phyloP scores from a whole-genome alignment of 129 eudicot genomes.

The Tanacetum coccineum region DNA sequence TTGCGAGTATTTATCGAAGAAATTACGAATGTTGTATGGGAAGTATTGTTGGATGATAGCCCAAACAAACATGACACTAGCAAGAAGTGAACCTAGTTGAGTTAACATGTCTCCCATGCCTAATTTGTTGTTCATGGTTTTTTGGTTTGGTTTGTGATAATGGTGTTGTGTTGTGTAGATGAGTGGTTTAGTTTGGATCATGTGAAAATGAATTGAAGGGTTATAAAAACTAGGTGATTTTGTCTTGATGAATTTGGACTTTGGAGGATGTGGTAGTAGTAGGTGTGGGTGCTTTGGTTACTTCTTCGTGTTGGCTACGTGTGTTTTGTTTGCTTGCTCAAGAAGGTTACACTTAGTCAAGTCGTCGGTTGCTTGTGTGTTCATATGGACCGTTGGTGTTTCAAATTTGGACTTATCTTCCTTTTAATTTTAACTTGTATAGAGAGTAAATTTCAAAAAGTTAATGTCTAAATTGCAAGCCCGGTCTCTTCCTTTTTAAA shows the following conservation, averaged over 20 bases:
- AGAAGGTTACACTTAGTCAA: neutral
- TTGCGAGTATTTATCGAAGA: constrained; percentile 3
- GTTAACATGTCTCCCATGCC: constrained; percentile 5
- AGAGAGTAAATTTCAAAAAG: no score
- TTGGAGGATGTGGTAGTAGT: neutral
- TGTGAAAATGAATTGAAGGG: neutral
- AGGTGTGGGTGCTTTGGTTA: neutral
- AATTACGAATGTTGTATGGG: constrained; percentile 10
- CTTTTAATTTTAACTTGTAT: neutral
- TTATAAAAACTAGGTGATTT: neutral
- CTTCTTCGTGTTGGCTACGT: neutral
- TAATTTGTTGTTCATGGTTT: constrained; percentile 9
- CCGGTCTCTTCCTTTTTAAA: no score
- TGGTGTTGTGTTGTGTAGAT: neutral
- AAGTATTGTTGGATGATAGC: constrained; percentile 12
- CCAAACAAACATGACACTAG: constrained; percentile 10
- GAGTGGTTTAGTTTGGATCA: neutral
- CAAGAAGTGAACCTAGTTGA: constrained; percentile 7
- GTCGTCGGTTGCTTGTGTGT: neutral
- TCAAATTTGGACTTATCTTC: constrained; percentile 1
- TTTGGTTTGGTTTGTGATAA: neutral
- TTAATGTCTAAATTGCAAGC: no score
- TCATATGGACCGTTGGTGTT: constrained; percentile 4
- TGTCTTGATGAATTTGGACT: neutral
- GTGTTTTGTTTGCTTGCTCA: constrained; percentile 10